Conservation (phyloP, 495 filamentous ascomycete genomes). For the Aspergillus incahuasiensis region DNA sequence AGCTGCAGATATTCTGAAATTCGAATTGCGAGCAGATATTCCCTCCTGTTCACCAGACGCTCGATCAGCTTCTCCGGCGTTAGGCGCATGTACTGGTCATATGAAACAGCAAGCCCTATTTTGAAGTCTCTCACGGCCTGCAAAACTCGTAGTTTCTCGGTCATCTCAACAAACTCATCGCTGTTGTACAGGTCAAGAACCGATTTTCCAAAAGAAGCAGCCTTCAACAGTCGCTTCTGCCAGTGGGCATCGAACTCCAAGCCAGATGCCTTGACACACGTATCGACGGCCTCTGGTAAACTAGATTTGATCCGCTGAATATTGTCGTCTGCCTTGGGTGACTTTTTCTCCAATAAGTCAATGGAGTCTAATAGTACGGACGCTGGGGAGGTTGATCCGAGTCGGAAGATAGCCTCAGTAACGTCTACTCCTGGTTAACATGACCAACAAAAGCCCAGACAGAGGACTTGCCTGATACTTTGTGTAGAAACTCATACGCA, state of each 20-base stretch:
- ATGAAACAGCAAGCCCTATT: conserved; percentile 85
- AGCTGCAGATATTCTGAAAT: conserved; percentile 86
- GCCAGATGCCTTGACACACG: conserved; percentile 85
- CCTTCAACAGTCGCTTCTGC: conserved; percentile 93
- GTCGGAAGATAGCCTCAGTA: conserved; percentile 81
- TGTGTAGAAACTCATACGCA: conserved; percentile 91
- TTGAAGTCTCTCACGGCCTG: conserved; percentile 89
- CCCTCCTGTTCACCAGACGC: conserved; percentile 78
- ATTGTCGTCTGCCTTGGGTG: conserved; percentile 94
- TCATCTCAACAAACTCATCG: conserved; percentile 98
- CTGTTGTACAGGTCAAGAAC: conserved; percentile 94
- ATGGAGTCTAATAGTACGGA: conserved; percentile 90
- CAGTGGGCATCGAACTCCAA: conserved; percentile 85
- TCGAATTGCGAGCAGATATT: conserved; percentile 86
- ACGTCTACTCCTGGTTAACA: conserved; percentile 46
- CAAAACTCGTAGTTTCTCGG: conserved; percentile 84
- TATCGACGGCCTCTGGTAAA: conserved; percentile 86
- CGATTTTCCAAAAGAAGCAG: conserved; percentile 94
- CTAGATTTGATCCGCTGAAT: conserved; percentile 86
- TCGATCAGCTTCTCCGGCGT: conserved; percentile 82
- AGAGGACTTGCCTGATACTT: conserved; percentile 59
- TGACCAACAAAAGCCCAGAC: neutral
- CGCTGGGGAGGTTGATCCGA: conserved; percentile 81
- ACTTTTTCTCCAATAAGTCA: conserved; percentile 85
- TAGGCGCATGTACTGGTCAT: conserved; percentile 84